Percentiles rank a stretch among this genome's conserved stretches.
phyloP scores from a whole-genome alignment of 2,329 filamentous ascomycete species.

The Bipolaris sorokiniana region DNA sequence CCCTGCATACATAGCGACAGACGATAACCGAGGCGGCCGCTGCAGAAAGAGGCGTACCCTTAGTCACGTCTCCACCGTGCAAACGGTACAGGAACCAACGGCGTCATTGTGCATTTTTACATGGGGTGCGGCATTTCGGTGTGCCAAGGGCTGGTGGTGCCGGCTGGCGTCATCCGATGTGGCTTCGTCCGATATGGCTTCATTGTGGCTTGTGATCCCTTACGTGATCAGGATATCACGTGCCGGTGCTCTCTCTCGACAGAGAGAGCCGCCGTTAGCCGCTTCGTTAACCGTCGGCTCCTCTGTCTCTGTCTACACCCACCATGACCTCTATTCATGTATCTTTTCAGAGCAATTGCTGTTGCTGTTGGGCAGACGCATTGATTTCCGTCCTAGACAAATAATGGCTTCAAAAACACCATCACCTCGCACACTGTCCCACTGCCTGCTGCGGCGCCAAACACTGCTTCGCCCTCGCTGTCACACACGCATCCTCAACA shows the following conservation, averaged over 20 bases:
- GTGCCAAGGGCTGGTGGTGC: not conserved
- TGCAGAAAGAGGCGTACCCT: constrained; percentile 2
- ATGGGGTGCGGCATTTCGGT: not conserved
- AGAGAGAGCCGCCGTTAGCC: constrained; percentile 30
- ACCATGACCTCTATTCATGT: constrained; percentile 12
- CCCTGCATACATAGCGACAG: not conserved
- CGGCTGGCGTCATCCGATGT: too few relatives aligned
- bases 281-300: constrained; percentile 22
- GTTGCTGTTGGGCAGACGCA: not conserved
- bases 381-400: not conserved
- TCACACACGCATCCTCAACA: constrained; percentile 27
- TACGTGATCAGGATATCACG: constrained; percentile 9
- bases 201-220: not conserved
- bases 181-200: not conserved
- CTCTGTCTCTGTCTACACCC: constrained; percentile 6
- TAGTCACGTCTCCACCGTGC: constrained; percentile 14
- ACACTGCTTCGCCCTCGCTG: constrained; percentile 32
- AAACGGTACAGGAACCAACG: constrained; percentile 5
- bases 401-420: constrained; percentile 44
- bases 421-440: constrained; percentile 41
- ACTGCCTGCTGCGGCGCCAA: constrained; percentile 39
- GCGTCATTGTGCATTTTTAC: constrained; percentile 20
- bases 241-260: too few relatives aligned
- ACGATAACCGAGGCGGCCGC: not conserved
- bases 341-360: not conserved